Conservation (phyloP, 2,329 filamentous ascomycete genomes). For the Sporothrix sp. region DNA sequence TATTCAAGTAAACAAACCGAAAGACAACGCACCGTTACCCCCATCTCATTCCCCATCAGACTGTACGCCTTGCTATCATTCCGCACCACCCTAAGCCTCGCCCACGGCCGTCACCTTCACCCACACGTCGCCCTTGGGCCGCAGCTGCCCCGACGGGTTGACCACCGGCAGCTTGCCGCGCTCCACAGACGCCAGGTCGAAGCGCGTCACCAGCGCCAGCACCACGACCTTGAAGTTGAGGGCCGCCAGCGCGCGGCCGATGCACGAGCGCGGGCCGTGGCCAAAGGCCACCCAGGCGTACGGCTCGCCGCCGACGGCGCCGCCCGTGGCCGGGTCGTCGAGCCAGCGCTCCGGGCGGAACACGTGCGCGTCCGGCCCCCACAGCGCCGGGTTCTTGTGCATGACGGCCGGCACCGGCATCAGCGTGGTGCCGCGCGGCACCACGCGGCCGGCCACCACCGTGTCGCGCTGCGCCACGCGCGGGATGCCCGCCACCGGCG, state of each 20-base stretch:
- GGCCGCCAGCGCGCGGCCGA: conserved; percentile 28
- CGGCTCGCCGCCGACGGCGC: conserved; percentile 18
- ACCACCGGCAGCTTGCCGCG: neutral
- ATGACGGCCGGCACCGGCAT: conserved; percentile 18
- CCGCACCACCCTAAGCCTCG: neutral
- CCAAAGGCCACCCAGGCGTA: conserved; percentile 30
- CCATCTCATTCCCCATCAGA: too few relatives aligned
- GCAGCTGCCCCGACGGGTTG: conserved; percentile 13
- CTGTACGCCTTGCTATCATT: neutral
- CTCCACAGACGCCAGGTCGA: conserved; percentile 10
- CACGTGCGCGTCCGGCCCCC: conserved; percentile 20
- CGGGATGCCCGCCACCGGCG: conserved; percentile 22
- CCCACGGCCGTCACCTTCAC: neutral
- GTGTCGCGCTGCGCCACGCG: conserved; percentile 17
- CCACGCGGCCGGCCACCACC: conserved; percentile 18
- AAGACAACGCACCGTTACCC: too few relatives aligned
- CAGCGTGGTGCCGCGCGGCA: conserved; percentile 21
- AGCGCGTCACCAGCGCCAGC: conserved; percentile 25
- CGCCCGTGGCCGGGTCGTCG: conserved; percentile 17
- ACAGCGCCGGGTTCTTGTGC: conserved; percentile 19
- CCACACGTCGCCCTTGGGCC: conserved; percentile 6
- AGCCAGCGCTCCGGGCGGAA: conserved; percentile 20
- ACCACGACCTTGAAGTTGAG: conserved; percentile 31
- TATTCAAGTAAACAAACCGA: too few relatives aligned
- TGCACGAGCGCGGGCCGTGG: conserved; percentile 30